Conservation (phyloP, 176 grass and related monocot genomes). For the Olyra latifolia region DNA sequence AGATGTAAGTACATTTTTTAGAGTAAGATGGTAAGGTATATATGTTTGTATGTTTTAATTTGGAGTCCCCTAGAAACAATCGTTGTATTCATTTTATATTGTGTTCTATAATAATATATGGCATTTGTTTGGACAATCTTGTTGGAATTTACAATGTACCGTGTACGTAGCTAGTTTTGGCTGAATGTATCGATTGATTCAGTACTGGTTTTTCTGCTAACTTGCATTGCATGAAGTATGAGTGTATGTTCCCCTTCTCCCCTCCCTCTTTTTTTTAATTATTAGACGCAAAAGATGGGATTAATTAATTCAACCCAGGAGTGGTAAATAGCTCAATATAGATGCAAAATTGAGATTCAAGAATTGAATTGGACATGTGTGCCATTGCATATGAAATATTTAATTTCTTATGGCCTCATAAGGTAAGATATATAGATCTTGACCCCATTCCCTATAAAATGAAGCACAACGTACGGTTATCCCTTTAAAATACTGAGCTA, state of each 20-base stretch:
- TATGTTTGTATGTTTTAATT: slow-evolving; percentile 13
- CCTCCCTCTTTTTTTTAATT: background rate
- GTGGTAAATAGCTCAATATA: background rate
- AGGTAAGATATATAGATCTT: background rate
- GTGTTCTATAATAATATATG: background rate
- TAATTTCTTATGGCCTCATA: background rate
- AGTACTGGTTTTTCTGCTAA: background rate
- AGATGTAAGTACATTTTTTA: background rate
- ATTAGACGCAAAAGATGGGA: slow-evolving; percentile 8
- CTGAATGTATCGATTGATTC: background rate
- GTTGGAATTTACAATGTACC: slow-evolving; percentile 14
- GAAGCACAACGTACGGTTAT: background rate
- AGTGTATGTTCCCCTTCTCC: background rate
- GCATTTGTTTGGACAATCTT: background rate
- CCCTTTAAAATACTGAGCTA: background rate
- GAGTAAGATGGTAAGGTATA: background rate
- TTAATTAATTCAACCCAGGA: background rate
- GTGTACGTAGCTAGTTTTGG: background rate
- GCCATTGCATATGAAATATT: background rate
- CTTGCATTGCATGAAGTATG: background rate
- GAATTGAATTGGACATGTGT: background rate
- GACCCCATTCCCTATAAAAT: background rate
- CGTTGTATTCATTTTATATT: background rate
- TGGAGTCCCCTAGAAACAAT: slow-evolving; percentile 3
- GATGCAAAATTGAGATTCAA: background rate